Evolutionary conservation across 2,329 filamentous ascomycete species (phyloP).

Genomic region (Tolypocladium ovalisporum): DNA sequence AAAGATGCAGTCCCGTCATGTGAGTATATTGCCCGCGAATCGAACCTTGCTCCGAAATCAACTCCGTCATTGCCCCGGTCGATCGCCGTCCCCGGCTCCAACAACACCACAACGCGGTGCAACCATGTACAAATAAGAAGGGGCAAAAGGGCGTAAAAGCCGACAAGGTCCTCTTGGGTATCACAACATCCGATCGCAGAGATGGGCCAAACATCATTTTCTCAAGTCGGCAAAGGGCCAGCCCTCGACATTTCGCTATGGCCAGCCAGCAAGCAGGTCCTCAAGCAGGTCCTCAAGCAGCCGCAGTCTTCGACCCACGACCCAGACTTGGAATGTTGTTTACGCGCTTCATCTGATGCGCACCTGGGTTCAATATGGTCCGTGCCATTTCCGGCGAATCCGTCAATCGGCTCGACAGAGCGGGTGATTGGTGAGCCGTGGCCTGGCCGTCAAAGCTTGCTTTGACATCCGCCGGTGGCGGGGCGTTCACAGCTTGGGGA

Average conservation of each 20-base stretch:
- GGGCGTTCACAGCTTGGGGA: slow-evolving; percentile 7
- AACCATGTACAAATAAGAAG: slow-evolving; percentile 1
- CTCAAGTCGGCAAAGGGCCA: background rate
- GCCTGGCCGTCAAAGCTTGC: slow-evolving; percentile 10
- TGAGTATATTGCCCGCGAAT: background rate
- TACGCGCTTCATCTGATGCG: slow-evolving; percentile 22
- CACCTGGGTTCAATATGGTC: slow-evolving; percentile 19
- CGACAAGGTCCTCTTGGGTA: slow-evolving; percentile 21
- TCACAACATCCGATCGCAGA: slow-evolving; percentile 23
- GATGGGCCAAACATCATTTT: slow-evolving; percentile 8
- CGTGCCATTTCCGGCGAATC: slow-evolving; percentile 34
- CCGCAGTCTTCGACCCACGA: slow-evolving; percentile 23
- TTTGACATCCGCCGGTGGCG: slow-evolving; percentile 12
- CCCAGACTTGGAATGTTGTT: slow-evolving; percentile 17
- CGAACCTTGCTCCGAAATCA: background rate
- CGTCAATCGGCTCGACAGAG: slow-evolving; percentile 17
- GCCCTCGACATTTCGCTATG: background rate
- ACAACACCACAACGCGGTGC: background rate
- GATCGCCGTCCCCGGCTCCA: background rate
- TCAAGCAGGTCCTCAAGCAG: slow-evolving; percentile 17
- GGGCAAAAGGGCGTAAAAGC: slow-evolving; percentile 5
- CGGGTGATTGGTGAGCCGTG: slow-evolving; percentile 15
- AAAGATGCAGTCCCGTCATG: background rate
- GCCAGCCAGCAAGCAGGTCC: background rate
- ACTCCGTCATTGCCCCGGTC: background rate